Base-by-base conservation (phyloP, 2,329 filamentous ascomycete species). In the Dendrostoma leiphaemia region DNA sequence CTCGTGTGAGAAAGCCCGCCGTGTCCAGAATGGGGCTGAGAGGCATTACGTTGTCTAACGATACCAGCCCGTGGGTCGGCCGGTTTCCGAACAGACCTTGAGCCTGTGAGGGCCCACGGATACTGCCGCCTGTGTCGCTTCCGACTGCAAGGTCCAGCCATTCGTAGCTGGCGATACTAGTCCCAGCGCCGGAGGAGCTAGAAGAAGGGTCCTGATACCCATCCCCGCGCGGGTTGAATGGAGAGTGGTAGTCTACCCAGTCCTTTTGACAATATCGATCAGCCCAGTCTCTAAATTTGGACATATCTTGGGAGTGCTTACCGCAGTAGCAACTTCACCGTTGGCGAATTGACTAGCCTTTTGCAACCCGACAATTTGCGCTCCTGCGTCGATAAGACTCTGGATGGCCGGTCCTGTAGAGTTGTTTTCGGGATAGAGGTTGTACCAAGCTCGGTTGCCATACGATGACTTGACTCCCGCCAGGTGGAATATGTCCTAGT, bases 381-480 rank as follows among this genome's bases (percentile, higher is more conserved):
- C 83, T 1, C 85, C 85, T 2, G 79, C 77, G 59, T 85, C 78
- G 26, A 87, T 75, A 3, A 88, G 69, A 5, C 74, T 72, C 58
- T 84, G 80, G 0, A 88, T 73, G 0, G 76, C 71, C 0, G 76
- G 64, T 0, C 76, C 79, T 0, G 80, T 85, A 3, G 62, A 63
- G 5, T 73, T 77, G 1, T 72, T 71, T 1, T 74, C 64, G 2
- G 75, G 72, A 56, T 84, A 83, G 2, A 85, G 68, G 58, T 78
- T 69, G 52, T 80, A 81, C 71, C 78, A 87, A 1, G 83, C 82
- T 37, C 81, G 71, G 60, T 81, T 85, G 1, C 83, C 83, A 51
- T 78, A 76, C 4, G 74, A 74, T 0, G 77, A 83, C 32, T 75
- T 75, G 2, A 84, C 64, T 2, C 84, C 84, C 1, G 59, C 60